Conservation (phyloP, 2,329 filamentous ascomycete genomes). For the Trichocomaceae sp. region DNA sequence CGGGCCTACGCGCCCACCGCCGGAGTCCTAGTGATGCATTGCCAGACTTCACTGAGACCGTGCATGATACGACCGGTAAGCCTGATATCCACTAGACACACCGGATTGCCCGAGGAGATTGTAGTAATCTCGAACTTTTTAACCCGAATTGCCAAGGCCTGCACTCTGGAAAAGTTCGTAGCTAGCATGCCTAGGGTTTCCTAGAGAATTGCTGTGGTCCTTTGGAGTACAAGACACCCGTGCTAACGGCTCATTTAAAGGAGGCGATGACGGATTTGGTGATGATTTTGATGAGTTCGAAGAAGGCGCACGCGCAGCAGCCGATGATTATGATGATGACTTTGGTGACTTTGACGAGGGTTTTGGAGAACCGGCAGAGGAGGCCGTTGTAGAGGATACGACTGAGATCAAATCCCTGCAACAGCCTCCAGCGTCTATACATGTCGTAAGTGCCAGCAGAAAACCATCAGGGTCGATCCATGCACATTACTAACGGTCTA, state of each 20-base stretch:
- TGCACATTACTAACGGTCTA: background rate
- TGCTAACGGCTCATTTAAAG: slow-evolving; percentile 43
- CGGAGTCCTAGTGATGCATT: slow-evolving; percentile 37
- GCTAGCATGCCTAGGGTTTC: slow-evolving; percentile 18
- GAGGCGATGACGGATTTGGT: slow-evolving; percentile 60
- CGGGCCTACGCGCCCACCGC: slow-evolving; percentile 33
- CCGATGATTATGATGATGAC: slow-evolving; percentile 41
- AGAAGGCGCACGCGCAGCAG: slow-evolving; percentile 44
- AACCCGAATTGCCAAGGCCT: slow-evolving; percentile 41
- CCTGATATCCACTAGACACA: slow-evolving; percentile 23
- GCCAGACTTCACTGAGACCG: slow-evolving; percentile 38
- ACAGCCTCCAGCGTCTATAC: slow-evolving; percentile 28
- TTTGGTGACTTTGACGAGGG: slow-evolving; percentile 62
- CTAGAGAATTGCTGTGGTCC: slow-evolving; percentile 2
- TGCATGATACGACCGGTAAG: slow-evolving; percentile 53
- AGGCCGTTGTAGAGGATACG: slow-evolving; percentile 17
- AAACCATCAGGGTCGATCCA: background rate
- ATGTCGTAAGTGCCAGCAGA: slow-evolving; percentile 37
- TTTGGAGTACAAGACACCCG: slow-evolving; percentile 15
- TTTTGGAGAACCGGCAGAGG: slow-evolving; percentile 49
- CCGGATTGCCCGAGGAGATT: slow-evolving; percentile 26
- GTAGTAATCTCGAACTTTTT: slow-evolving; percentile 7
- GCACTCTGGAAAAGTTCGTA: slow-evolving; percentile 34
- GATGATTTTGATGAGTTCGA: slow-evolving; percentile 52
- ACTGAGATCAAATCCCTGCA: slow-evolving; percentile 2